A percentile compares a stretch with the other conserved stretches of the same genome.
These are phyloP conservation scores for Quercus suber DNA, from an alignment of 306 rosid species.

Conservation along the genomic window DNA sequence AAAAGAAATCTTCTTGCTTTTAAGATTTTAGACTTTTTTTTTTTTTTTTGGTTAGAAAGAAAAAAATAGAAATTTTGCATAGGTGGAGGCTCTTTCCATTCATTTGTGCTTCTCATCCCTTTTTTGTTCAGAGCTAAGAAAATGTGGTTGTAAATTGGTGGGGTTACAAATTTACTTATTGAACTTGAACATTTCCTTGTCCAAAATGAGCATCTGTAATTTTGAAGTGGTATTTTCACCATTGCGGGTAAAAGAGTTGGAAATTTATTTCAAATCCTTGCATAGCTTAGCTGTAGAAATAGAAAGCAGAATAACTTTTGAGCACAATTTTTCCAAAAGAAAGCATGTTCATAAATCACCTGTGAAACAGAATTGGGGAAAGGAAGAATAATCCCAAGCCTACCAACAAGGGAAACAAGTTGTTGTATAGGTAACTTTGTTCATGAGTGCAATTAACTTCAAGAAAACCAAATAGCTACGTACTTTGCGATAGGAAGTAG, in stretches of 20 bases:
- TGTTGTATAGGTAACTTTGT: neutral
- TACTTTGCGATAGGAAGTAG: too few species aligned
- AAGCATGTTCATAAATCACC: too few species aligned
- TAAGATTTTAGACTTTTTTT: constrained; percentile 19
- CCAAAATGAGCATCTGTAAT: constrained; percentile 53
- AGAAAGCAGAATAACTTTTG: neutral
- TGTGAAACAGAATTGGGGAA: too few species aligned
- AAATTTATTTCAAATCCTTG: constrained; percentile 22
- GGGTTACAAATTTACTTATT: constrained; percentile 62
- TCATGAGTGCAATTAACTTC: neutral
- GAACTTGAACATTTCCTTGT: constrained; percentile 50
- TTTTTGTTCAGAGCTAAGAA: constrained; percentile 28
- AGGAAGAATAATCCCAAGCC: too few species aligned
- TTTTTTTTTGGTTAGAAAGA: constrained; percentile 25
- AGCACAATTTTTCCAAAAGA: too few species aligned
- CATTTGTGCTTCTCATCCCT: constrained; percentile 21
- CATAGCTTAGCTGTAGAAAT: neutral
- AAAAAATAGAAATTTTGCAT: constrained; percentile 57
- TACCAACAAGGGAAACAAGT: neutral
- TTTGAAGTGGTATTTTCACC: constrained; percentile 72
- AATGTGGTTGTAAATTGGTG: constrained; percentile 66
- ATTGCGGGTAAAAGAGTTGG: constrained; percentile 44
- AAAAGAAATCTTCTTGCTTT: constrained; percentile 21
- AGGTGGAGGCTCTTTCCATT: constrained; percentile 47
- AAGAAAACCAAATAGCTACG: neutral